A percentile compares a stretch with the other conserved stretches of the same genome.
phyloP scores from a whole-genome alignment of 129 eudicot genomes.

The Flaveria ramosissima region DNA sequence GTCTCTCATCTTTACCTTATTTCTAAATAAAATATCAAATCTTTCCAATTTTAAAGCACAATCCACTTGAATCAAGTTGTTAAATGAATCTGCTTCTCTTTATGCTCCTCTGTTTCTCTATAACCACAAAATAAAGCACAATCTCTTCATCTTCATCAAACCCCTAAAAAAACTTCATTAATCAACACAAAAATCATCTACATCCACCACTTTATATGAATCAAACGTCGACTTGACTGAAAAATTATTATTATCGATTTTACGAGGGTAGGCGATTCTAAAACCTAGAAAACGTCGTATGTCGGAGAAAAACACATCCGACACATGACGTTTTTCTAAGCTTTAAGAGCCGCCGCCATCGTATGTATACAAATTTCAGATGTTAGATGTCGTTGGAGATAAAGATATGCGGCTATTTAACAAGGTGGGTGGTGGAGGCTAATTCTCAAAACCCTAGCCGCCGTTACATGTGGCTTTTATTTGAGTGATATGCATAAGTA shows the following conservation, averaged over 20 bases:
- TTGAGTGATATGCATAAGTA: neutral
- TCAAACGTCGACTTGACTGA: too few relatives aligned
- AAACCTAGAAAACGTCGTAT: slow-evolving; percentile 13
- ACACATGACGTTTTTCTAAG: slow-evolving; percentile 13
- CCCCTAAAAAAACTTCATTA: too few relatives aligned
- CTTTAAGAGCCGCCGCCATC: slow-evolving; percentile 16
- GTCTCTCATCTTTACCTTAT: too few relatives aligned
- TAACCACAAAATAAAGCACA: too few relatives aligned
- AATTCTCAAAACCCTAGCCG: neutral
- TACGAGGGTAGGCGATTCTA: slow-evolving; percentile 14
- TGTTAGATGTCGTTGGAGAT: neutral
- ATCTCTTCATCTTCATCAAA: too few relatives aligned
- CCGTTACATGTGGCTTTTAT: neutral
- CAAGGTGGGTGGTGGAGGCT: neutral
- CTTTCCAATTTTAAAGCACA: too few relatives aligned
- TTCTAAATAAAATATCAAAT: too few relatives aligned
- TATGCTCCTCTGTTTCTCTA: too few relatives aligned
- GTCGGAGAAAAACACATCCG: neutral
- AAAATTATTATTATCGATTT: neutral
- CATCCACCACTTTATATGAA: too few relatives aligned
- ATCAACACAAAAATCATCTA: too few relatives aligned
- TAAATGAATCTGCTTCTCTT: too few relatives aligned
- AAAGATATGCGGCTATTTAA: neutral
- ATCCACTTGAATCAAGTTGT: too few relatives aligned
- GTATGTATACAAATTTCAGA: neutral